Conservation (phyloP, 345 rosid species). For the Syzygium grande region DNA sequence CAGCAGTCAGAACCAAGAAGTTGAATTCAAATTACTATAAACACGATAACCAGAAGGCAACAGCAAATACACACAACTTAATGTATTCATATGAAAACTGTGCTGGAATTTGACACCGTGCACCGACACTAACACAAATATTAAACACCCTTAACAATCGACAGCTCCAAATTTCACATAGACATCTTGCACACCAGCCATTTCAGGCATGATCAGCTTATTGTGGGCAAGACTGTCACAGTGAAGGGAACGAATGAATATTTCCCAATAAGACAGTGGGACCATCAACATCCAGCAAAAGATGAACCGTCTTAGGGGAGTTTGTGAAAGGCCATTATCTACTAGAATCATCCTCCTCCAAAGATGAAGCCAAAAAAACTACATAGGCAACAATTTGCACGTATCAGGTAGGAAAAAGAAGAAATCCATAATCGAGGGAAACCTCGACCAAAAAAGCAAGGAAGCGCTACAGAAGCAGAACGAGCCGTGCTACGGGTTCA, state of each 20-base stretch:
- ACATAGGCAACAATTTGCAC: background rate
- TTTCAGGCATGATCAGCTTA: background rate
- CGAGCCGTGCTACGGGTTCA: background rate
- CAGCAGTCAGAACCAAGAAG: background rate
- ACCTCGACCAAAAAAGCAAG: background rate
- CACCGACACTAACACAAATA: background rate
- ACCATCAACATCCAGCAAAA: background rate
- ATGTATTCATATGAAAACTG: background rate
- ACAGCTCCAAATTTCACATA: background rate
- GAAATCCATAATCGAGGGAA: background rate
- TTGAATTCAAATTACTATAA: background rate
- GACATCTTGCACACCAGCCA: background rate
- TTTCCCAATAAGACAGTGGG: background rate
- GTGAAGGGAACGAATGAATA: background rate
- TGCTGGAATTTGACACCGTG: background rate
- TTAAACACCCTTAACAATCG: background rate
- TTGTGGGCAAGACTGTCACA: background rate
- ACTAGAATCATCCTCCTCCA: background rate
- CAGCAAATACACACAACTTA: background rate
- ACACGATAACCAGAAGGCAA: background rate
- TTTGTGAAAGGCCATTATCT: background rate
- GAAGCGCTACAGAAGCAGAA: background rate
- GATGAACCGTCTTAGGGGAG: background rate
- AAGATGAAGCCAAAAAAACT: background rate
- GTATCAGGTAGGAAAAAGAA: background rate